These are phyloP conservation scores for Kondoa subrosea DNA, from an alignment of 768 basidiomycete species.

Conservation along the genomic window DNA sequence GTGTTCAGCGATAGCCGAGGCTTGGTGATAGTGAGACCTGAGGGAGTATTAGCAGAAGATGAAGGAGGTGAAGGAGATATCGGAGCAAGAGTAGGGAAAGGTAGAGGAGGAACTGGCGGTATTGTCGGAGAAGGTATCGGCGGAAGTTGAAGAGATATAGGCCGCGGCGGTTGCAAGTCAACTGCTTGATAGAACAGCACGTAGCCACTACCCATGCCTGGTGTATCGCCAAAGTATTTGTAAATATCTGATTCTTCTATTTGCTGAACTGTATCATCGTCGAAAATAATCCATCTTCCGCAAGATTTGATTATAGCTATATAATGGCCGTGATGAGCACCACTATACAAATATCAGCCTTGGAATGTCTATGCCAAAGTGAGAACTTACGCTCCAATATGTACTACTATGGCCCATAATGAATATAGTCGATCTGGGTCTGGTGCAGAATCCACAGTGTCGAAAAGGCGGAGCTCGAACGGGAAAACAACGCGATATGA, in stretches of 20 bases:
- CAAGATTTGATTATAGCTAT: constrained; percentile 82
- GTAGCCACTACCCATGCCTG: constrained; percentile 67
- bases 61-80: not conserved
- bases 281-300: constrained; percentile 69
- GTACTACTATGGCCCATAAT: constrained; percentile 93
- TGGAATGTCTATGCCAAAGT: not conserved
- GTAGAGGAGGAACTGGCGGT: not conserved
- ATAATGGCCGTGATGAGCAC: constrained; percentile 97
- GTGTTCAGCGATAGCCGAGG: not conserved
- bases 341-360: constrained; percentile 39
- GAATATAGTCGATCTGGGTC: constrained; percentile 85
- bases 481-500: constrained; percentile 95
- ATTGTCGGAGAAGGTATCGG: not conserved
- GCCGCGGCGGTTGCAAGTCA: constrained; percentile 40
- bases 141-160: not conserved
- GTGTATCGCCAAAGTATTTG: constrained; percentile 76
- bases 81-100: not conserved
- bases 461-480: constrained; percentile 81
- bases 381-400: constrained; percentile 81
- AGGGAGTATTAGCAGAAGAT: not conserved
- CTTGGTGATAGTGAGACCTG: not conserved
- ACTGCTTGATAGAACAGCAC: constrained; percentile 81
- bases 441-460: constrained; percentile 82
- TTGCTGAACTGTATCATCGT: constrained; percentile 79
- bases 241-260: constrained; percentile 79